Percentiles rank a stretch among this genome's conserved stretches.
Conservation (phyloP, 1,284 basidiomycete genomes). For the Marasmius fiardii region DNA sequence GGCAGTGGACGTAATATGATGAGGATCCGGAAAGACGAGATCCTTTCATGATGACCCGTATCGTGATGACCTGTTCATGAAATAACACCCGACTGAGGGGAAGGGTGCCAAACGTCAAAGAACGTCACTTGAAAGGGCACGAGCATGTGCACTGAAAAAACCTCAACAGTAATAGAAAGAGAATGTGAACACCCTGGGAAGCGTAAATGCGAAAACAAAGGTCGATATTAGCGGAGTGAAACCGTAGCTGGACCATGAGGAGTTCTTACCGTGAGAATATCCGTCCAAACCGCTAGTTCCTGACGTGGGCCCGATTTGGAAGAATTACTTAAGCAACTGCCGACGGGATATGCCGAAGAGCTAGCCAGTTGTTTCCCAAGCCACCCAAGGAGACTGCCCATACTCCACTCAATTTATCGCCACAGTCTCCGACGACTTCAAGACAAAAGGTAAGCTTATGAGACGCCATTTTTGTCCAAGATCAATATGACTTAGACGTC, state of each 20-base stretch:
- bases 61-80: too few species aligned
- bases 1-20: too few species aligned
- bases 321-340: background rate
- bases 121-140: too few species aligned
- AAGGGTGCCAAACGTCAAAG: too few species aligned
- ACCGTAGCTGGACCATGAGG: background rate
- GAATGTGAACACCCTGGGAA: too few species aligned
- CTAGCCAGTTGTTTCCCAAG: constrained; percentile 1
- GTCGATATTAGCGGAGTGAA: background rate
- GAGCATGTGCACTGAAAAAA: too few species aligned
- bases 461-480: constrained; percentile 14
- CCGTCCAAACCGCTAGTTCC: background rate
- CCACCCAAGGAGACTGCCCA: background rate
- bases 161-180: too few species aligned
- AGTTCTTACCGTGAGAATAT: background rate
- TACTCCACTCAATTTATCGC: constrained; percentile 23
- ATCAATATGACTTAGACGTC: background rate
- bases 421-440: constrained; percentile 37
- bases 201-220: too few species aligned
- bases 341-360: constrained; percentile 1
- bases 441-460: constrained; percentile 26
- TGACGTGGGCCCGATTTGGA: too few species aligned
- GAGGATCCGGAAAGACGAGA: too few species aligned
- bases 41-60: too few species aligned
- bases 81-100: too few species aligned